Evolutionary conservation across 176 grass and related monocot species (phyloP).

Genomic region (Echinochloa phyllopogon): DNA sequence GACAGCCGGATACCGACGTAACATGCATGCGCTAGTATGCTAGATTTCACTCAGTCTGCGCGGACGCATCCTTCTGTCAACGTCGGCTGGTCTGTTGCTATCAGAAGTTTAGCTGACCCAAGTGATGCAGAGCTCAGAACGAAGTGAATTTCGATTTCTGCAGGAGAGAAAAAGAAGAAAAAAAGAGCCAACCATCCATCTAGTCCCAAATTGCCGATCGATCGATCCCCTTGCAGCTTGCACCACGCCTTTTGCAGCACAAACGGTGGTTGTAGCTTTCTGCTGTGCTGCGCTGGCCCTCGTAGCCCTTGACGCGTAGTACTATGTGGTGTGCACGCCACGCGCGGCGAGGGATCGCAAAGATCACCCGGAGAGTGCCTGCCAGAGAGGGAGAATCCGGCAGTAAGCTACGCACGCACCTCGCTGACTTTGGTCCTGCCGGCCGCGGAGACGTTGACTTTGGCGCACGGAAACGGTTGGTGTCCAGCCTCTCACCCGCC

Average conservation of each 20-base stretch:
- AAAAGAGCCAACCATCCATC: neutral
- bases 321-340: neutral
- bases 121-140: neutral
- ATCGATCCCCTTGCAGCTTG: neutral
- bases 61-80: neutral
- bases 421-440: conserved; percentile 32
- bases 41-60: neutral
- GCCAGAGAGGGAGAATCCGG: neutral
- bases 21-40: neutral
- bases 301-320: conserved; percentile 1
- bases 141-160: neutral
- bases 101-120: neutral
- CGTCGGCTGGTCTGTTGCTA: neutral
- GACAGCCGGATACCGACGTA: neutral
- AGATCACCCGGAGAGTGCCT: neutral
- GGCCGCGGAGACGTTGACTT: conserved; percentile 36
- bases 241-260: neutral
- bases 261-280: neutral
- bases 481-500: neutral
- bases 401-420: neutral
- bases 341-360: neutral
- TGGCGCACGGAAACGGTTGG: neutral
- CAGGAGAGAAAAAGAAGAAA: neutral
- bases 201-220: too few species aligned
- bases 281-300: neutral